Base-by-base conservation (phyloP, 805 yeast genomes). In the Spathaspora boniae region DNA sequence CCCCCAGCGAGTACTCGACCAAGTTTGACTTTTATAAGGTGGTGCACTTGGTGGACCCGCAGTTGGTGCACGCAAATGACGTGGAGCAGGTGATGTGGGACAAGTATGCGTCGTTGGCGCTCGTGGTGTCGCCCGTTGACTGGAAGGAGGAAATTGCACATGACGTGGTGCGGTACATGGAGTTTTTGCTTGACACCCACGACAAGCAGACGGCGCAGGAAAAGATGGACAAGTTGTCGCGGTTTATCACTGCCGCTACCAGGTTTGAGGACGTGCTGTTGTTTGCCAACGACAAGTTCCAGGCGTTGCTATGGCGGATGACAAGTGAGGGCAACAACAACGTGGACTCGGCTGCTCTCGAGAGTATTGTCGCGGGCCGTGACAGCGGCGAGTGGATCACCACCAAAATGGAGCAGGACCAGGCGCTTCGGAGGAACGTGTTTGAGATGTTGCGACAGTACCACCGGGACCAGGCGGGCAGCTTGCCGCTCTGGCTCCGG, bases 251-350 rank as follows among this genome's bases (percentile, higher is more conserved):
- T 24, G 44, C 45, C 2, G 27, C 66, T 9, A 49, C 50, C 37
- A 24, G 41, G 20, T 65, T 65, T 35, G 53, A 52, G 9, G 34
- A 38, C 9, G 43, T 62, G 26, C 46, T 54, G 16, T 38, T 64
- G 36, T 42, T 57, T 4, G 26, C 47, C 3, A 41, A 48, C 15
- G 56, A 58, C 2, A 55, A 54, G 24, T 54, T 65, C 32, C 42
- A 60, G 4, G 65, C 67, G 4, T 47, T 67, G 17, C 47, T 67
- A 6, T 60, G 67, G 62, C 49, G 62, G 30, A 36, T 67, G 28
- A 43, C 65, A 1, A 49, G 45, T 29, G 40, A 43, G 4, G 20
- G 32, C 16, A 23, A 20, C 16, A 33, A 29, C 15, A 43, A 9
- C 22, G 23, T 36, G 6, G 34, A 30, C 7, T 15, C n/a, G 9